Percentiles rank a stretch among this genome's conserved stretches.
These are phyloP conservation scores for Arxiozyma slooffiae DNA, from an alignment of 1,139 yeast genomes.

Conservation along the genomic window DNA sequence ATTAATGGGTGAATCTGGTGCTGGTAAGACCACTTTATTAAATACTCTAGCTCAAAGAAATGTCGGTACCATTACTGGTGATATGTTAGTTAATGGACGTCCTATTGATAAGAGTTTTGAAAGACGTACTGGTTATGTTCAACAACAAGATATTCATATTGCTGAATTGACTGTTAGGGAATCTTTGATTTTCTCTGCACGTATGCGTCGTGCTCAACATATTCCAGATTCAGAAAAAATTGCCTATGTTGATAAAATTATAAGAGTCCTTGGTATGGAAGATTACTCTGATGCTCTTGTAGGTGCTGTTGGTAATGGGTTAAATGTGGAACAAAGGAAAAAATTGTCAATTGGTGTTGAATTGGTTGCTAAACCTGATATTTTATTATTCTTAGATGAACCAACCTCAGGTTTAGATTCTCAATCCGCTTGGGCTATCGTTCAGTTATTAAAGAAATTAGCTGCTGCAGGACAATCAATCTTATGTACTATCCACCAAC, in stretches of 20 bases:
- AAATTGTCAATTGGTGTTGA: slow-evolving; percentile 52
- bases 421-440: slow-evolving; percentile 47
- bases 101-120: slow-evolving; percentile 41
- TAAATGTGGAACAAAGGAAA: slow-evolving; percentile 55
- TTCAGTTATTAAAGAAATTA: slow-evolving; percentile 37
- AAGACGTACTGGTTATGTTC: slow-evolving; percentile 52
- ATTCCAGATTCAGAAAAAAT: slow-evolving; percentile 42
- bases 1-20: slow-evolving; percentile 65
- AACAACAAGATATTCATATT: slow-evolving; percentile 52
- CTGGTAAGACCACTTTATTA: slow-evolving; percentile 59
- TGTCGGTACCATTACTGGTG: slow-evolving; percentile 49
- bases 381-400: slow-evolving; percentile 42
- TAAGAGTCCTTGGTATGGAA: slow-evolving; percentile 42
- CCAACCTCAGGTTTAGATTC: slow-evolving; percentile 49
- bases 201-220: slow-evolving; percentile 41
- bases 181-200: slow-evolving; percentile 45
- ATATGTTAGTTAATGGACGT: slow-evolving; percentile 46
- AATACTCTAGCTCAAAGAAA: slow-evolving; percentile 48
- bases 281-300: slow-evolving; percentile 50
- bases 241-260: slow-evolving; percentile 43
- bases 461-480: slow-evolving; percentile 48
- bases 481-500: slow-evolving; percentile 50
- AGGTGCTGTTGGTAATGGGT: slow-evolving; percentile 44
- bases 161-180: slow-evolving; percentile 47
- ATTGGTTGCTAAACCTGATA: slow-evolving; percentile 42